Conservation (phyloP, 306 rosid species). For the Quercus alba region DNA sequence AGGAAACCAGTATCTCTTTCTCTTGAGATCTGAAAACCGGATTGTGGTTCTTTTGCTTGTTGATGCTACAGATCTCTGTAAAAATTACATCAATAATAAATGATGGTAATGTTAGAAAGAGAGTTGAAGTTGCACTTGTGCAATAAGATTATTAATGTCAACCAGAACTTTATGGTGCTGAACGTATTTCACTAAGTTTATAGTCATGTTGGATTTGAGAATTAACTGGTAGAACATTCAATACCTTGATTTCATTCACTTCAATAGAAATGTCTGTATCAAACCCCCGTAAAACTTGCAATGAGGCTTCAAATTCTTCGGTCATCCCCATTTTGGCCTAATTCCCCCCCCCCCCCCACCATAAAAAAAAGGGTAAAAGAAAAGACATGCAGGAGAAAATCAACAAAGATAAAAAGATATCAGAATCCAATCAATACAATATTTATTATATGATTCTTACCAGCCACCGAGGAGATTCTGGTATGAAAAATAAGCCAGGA, state of each 20-base stretch:
- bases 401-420: conserved; percentile 7
- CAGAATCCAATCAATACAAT: conserved; percentile 6
- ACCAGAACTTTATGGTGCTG: not conserved
- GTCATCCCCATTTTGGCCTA: conserved; percentile 92
- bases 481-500: conserved; percentile 81
- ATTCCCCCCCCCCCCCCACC: not conserved
- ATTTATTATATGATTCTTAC: conserved; percentile 42
- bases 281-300: conserved; percentile 83
- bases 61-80: conserved; percentile 66
- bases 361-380: conserved; percentile 2
- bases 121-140: conserved; percentile 3
- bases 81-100: conserved; percentile 18
- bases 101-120: not conserved
- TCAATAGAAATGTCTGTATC: conserved; percentile 77
- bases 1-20: conserved; percentile 85
- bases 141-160: conserved; percentile 1
- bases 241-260: conserved; percentile 86
- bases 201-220: conserved; percentile 1
- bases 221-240: not conserved
- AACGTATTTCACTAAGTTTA: not conserved
- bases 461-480: conserved; percentile 95
- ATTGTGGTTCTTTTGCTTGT: conserved; percentile 50
- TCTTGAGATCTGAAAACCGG: conserved; percentile 67
- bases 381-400: not conserved
- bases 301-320: conserved; percentile 79